Percentiles rank a stretch among this genome's conserved stretches.
Conservation (phyloP, 345 rosid genomes). For the Cardamine resedifolia region DNA sequence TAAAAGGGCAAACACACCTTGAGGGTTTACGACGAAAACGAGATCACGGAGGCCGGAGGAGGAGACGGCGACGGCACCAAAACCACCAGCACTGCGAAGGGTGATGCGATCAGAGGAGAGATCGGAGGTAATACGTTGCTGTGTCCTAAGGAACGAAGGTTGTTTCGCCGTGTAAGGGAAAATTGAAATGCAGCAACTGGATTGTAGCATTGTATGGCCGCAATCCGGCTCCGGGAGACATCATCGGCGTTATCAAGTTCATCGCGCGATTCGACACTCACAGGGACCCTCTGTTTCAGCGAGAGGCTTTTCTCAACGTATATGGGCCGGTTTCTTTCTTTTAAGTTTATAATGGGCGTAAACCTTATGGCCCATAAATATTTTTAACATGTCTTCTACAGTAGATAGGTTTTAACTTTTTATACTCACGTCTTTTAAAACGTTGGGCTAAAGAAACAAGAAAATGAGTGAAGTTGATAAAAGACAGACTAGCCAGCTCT, state of each 20-base stretch:
- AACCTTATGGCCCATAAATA: neutral
- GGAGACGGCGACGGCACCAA: slow-evolving; percentile 26
- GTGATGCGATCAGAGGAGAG: slow-evolving; percentile 44
- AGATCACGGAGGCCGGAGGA: slow-evolving; percentile 76
- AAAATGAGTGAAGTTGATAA: neutral
- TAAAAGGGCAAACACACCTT: slow-evolving; percentile 46
- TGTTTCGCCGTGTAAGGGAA: slow-evolving; percentile 41
- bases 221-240: slow-evolving; percentile 16
- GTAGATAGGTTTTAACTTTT: neutral
- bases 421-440: neutral
- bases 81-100: slow-evolving; percentile 27
- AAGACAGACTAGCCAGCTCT: neutral
- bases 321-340: slow-evolving; percentile 12
- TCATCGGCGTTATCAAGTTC: slow-evolving; percentile 34
- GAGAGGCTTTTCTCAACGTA: neutral
- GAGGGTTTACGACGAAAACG: slow-evolving; percentile 90
- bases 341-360: neutral
- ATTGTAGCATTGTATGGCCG: slow-evolving; percentile 40
- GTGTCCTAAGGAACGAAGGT: slow-evolving; percentile 37
- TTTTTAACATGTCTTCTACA: neutral
- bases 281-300: neutral
- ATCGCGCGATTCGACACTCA: neutral
- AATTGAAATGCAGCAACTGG: slow-evolving; percentile 28
- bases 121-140: slow-evolving; percentile 47
- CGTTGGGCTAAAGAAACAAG: neutral